These are phyloP conservation scores for Penicillium odoratum DNA, from an alignment of 495 filamentous ascomycete genomes.

Conservation along the genomic window DNA sequence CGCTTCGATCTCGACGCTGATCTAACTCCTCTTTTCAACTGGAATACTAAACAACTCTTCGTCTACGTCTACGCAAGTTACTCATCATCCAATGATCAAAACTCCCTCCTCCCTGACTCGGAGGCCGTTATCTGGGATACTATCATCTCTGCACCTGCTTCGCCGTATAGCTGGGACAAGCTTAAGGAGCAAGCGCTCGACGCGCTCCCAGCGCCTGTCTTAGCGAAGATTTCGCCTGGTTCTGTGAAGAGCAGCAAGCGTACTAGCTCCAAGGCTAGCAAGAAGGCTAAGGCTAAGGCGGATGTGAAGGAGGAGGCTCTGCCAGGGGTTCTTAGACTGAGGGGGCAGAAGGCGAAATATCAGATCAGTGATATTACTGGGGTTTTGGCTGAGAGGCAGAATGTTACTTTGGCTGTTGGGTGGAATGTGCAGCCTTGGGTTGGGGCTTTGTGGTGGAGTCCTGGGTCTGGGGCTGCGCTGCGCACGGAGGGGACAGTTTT, in stretches of 20 bases:
- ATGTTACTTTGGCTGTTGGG: constrained; percentile 76
- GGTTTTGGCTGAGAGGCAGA: constrained; percentile 63
- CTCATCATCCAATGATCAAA: constrained; percentile 51
- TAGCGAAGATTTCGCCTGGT: constrained; percentile 18
- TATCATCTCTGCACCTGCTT: constrained; percentile 75
- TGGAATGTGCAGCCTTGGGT: constrained; percentile 99
- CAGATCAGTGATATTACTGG: constrained; percentile 85
- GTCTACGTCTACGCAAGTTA: constrained; percentile 90
- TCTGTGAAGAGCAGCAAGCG: constrained; percentile 14
- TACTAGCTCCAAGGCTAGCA: constrained; percentile 18
- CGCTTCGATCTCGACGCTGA: constrained; percentile 90
- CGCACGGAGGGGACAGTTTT: constrained; percentile 65
- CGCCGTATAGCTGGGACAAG: constrained; percentile 51
- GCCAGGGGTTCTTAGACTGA: constrained; percentile 67
- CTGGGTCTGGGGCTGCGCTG: constrained; percentile 49
- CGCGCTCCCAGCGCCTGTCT: constrained; percentile 14
- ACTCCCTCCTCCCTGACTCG: constrained; percentile 40
- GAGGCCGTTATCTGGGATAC: constrained; percentile 93
- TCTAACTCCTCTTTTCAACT: constrained; percentile 89
- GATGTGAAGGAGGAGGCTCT: constrained; percentile 24
- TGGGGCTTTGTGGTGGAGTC: constrained; percentile 78
- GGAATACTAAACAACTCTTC: constrained; percentile 99
- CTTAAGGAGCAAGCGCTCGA: constrained; percentile 30
- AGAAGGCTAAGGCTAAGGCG: constrained; percentile 13
- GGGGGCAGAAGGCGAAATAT: constrained; percentile 87